A percentile compares a stretch with the other conserved stretches of the same genome.
These are phyloP conservation scores for Hemileccinum rubropunctum DNA, from an alignment of 768 basidiomycete species.

Conservation along the genomic window DNA sequence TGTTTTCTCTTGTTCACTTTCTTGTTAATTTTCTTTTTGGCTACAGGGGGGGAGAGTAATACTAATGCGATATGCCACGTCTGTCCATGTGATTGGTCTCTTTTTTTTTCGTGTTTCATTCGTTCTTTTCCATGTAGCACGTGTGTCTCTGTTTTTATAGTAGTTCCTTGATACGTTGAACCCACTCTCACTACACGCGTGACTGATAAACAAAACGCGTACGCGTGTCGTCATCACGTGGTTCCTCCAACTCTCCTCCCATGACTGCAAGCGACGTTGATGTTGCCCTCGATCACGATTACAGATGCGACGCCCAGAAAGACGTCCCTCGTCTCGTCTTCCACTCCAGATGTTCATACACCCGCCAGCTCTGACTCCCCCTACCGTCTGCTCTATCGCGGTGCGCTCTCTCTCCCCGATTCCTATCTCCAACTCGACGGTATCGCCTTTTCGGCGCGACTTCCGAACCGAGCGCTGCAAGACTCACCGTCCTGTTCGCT, in stretches of 20 bases:
- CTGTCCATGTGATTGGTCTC: conserved; percentile 1
- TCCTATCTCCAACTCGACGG: conserved; percentile 73
- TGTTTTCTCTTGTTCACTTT: conserved; percentile 1
- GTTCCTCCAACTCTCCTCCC: no score
- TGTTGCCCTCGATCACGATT: no score
- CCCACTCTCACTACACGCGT: no score
- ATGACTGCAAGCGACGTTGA: no score
- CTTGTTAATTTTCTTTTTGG: conserved; percentile 18
- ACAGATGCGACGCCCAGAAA: conserved; percentile 21
- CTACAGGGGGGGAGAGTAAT: conserved; percentile 10
- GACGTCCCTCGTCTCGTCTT: not conserved
- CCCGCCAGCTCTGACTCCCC: not conserved
- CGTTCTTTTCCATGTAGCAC: conserved; percentile 1
- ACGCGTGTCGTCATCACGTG: not conserved
- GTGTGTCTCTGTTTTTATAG: not conserved
- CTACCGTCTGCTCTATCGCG: conserved; percentile 68
- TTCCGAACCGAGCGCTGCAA: conserved; percentile 34
- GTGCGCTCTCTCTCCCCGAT: conserved; percentile 69
- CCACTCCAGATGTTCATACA: not conserved
- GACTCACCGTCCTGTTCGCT: conserved; percentile 21
- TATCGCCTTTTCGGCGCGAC: conserved; percentile 58
- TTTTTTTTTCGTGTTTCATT: not conserved
- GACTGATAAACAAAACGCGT: conserved; percentile 16
- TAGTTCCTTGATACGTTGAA: no score
- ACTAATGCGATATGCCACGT: conserved; percentile 17